Base-by-base conservation (phyloP, 768 basidiomycete species). In the Hortiboletus flavorubellus region DNA sequence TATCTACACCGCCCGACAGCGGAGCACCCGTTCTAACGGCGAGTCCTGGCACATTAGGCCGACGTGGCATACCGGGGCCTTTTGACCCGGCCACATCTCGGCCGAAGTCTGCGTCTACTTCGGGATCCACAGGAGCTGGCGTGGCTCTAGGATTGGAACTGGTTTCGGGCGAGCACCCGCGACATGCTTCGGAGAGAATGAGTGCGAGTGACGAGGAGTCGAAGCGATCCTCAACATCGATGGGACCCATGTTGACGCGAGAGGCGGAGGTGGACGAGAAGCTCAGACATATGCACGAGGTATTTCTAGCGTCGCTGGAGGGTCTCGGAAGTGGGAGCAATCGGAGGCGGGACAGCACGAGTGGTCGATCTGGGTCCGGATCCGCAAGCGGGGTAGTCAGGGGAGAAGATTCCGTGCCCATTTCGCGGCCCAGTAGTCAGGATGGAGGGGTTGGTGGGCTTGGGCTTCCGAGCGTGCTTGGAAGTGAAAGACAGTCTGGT, bases 241-340 rank as follows among this genome's bases (percentile, higher is more conserved):
- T 68, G 26, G 81, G 79, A 9, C 77, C 82, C 16, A 80, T 88
- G 78, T 71, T 87, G 33, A 86, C 86, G n/a, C 82, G 76, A 31
- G 82, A 80, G 59, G 75, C 77, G 5, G 88, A 84, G 53, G 82
- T 91, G 3, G 86, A 87, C 49, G 84, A 83, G 67, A 73, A 80
- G 57, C 65, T 91, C 50, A 73, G 72, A 45, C 75, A 76, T 69
- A 86, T 90, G 88, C 82, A 87, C 54, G 85, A 84, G 59, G 73
- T 76, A 40, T 91, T 91, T 67, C 58, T 82, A 62, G 79, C 78
- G 52, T 86, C 83, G 46, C 70, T 91, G 33, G 81, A 84, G 53
- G 84, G 84, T 16, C 72, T 89, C 2, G 79, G 78, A 3, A 70
- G 72, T 2, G 70, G 74, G 9, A 61, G 69, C 18, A 57, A 66